Evolutionary conservation across 2,329 filamentous ascomycete species (phyloP), one percentile per base, ranked within the genome.

Genomic region (Monosporascus sp.): DNA sequence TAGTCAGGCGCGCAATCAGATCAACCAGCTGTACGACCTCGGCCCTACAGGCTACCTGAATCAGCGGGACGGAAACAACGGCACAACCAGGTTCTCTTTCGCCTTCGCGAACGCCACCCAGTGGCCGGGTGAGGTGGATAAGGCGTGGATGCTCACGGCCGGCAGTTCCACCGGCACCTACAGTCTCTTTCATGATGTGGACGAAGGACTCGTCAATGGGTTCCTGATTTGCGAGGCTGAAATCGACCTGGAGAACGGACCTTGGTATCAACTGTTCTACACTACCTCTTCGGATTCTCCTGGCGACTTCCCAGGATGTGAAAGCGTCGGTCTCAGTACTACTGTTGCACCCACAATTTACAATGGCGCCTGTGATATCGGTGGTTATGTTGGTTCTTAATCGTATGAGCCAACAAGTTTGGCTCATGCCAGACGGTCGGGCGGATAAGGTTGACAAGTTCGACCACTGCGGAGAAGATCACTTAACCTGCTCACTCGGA

Each of bases 201-300:
- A 51, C 1, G 7, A 44, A n/a, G 48, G 38, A 1, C 44, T 52
- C 15, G 57, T 55, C 1, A 22, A 63, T 31, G 59, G 60, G 4
- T 62, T 62, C 20, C 5, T 61, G 5, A 38, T 62, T 7, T 61
- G 60, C 37, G 24, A 36, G 25, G 55, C 60, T 1, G 57, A 60
- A 20, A 49, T 55, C 22, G 60, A 61, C 18, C 38, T 57, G 17
- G 58, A 48, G 2, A 44, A 43, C 1, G 56, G 55, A 1, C 44
- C 56, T 9, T 63, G 61, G 60, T 60, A 57, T 37, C 55, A 59
- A 55, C 50, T 63, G 2, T 59, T 61, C 45, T 61, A 62, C 38
- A 48, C 57, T 18, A 52, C 48, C 3, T 60, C 57, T 24, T 2
- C 17, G 31, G 7, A 44, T 14, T 18, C 11, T 5, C 52, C 59